Conservation (phyloP, 495 filamentous ascomycete genomes). For the Cetradonia linearis region DNA sequence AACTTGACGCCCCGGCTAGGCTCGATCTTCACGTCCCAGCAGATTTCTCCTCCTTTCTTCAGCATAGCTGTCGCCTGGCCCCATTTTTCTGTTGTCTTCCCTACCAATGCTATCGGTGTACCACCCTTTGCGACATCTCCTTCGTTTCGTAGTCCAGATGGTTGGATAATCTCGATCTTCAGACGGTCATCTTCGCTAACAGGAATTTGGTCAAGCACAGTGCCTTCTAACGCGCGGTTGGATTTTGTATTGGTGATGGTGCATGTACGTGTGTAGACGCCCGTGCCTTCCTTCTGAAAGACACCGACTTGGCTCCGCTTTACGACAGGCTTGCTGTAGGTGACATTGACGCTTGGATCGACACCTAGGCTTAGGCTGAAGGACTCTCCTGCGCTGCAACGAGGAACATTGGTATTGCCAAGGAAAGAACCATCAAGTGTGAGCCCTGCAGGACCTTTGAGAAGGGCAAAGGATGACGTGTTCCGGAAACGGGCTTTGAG, state of each 20-base stretch:
- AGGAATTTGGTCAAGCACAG: constrained; percentile 57
- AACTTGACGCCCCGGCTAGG: constrained; percentile 47
- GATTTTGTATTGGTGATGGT: constrained; percentile 50
- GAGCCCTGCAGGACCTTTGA: constrained; percentile 49
- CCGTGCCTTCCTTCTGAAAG: constrained; percentile 48
- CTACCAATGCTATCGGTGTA: constrained; percentile 11
- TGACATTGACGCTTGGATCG: constrained; percentile 51
- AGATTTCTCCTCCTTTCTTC: constrained; percentile 49
- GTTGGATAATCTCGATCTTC: constrained; percentile 42
- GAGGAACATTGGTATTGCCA: constrained; percentile 48
- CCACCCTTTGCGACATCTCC: constrained; percentile 36
- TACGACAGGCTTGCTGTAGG: constrained; percentile 53
- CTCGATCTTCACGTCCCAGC: constrained; percentile 50
- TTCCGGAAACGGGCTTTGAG: constrained; percentile 55
- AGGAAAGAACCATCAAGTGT: constrained; percentile 62
- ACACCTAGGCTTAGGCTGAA: constrained; percentile 56
- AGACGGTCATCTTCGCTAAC: constrained; percentile 56
- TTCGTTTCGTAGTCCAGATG: constrained; percentile 39
- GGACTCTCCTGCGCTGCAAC: constrained; percentile 48
- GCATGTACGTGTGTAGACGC: constrained; percentile 46
- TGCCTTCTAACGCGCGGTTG: constrained; percentile 37
- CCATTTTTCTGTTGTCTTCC: constrained; percentile 25
- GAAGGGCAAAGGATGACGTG: constrained; percentile 46
- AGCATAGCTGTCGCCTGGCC: constrained; percentile 22
- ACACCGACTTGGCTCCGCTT: constrained; percentile 41